Percentiles rank a stretch among this genome's conserved stretches.
Evolutionary conservation across 768 basidiomycete genomes (phyloP).

Genomic region (Amyloporia xantha): DNA sequence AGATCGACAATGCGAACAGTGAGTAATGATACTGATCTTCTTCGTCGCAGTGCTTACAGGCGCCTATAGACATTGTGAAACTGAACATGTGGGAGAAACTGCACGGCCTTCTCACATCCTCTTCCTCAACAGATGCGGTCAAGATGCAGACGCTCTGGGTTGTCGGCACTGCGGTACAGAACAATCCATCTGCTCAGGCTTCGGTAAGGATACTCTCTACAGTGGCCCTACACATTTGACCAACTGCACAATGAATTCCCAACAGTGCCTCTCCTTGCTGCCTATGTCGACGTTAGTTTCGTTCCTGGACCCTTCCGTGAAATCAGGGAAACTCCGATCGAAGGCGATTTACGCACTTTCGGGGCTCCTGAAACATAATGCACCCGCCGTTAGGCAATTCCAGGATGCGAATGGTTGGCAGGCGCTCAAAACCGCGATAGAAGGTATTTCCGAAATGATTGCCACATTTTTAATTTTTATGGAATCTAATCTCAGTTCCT

Average conservation of each 20-base stretch:
- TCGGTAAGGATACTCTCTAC: constrained; percentile 40
- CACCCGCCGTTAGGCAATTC: constrained; percentile 53
- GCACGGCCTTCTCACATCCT: constrained; percentile 51
- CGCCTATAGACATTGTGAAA: constrained; percentile 77
- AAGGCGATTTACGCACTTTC: constrained; percentile 82
- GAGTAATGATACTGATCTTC: constrained; percentile 9
- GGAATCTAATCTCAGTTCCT: neutral
- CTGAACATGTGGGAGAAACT: constrained; percentile 77
- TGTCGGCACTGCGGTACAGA: constrained; percentile 83
- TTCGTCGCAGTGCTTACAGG: no score
- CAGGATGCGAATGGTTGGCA: constrained; percentile 57
- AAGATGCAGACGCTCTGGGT: constrained; percentile 76
- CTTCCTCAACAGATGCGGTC: constrained; percentile 50
- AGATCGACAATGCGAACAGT: constrained; percentile 91
- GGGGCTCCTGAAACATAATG: constrained; percentile 72
- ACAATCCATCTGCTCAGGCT: constrained; percentile 79
- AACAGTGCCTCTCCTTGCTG: constrained; percentile 58
- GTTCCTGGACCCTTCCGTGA: constrained; percentile 49
- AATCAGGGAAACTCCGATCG: constrained; percentile 52
- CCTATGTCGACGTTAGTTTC: constrained; percentile 61
- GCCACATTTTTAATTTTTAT: no score
- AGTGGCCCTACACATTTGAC: neutral
- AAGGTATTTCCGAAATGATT: constrained; percentile 42
- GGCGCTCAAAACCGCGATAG: constrained; percentile 48
- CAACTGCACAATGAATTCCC: neutral